A percentile compares a stretch with the other conserved stretches of the same genome.
phyloP scores from a whole-genome alignment of 2,329 filamentous ascomycete genomes.

The Aspergillus felis region DNA sequence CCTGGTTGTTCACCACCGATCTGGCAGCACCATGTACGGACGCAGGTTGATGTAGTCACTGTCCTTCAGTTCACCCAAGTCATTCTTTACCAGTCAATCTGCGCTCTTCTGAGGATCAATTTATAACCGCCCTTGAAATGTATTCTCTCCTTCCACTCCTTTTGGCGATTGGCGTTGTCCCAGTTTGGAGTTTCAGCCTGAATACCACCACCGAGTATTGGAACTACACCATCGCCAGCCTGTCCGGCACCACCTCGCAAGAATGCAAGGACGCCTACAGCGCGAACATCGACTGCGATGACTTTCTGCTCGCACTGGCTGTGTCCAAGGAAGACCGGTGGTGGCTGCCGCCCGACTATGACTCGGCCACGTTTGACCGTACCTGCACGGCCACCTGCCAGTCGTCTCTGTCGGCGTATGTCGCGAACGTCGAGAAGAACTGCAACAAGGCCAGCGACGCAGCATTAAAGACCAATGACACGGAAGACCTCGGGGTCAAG shows the following conservation, averaged over 20 bases:
- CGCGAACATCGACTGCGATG: conserved; percentile 8
- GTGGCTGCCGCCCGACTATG: not conserved
- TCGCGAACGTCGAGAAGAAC: conserved; percentile 3
- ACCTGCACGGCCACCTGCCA: conserved; percentile 8
- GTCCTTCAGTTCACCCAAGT: not conserved
- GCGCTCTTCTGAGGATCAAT: too few species aligned
- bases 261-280: conserved; percentile 13
- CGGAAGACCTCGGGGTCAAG: not conserved
- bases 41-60: not conserved
- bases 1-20: not conserved
- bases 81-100: not conserved
- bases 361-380: conserved; percentile 1
- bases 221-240: conserved; percentile 7
- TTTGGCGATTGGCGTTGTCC: not conserved
- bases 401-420: conserved; percentile 5
- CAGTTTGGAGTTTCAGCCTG: not conserved
- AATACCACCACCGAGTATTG: not conserved
- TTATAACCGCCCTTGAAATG: not conserved
- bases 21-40: not conserved
- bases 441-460: conserved; percentile 5
- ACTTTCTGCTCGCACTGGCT: conserved; percentile 3
- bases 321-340: conserved; percentile 3
- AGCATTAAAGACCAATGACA: not conserved
- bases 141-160: not conserved
- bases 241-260: conserved; percentile 7